Percentiles rank a stretch among this genome's conserved stretches.
Evolutionary conservation across 768 basidiomycete genomes (phyloP).

Genomic region (Grammothele lineata): DNA sequence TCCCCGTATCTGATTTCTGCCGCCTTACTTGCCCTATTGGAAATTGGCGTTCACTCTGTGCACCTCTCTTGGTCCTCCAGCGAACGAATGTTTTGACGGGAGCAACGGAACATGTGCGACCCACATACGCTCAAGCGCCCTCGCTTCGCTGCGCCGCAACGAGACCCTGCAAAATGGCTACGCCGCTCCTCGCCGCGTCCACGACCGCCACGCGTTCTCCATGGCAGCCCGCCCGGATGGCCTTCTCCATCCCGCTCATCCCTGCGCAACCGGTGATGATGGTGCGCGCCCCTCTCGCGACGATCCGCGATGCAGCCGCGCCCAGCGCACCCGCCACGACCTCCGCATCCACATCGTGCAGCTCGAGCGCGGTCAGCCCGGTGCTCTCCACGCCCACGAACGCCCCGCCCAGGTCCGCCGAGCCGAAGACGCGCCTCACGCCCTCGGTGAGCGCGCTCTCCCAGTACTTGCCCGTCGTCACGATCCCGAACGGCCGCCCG

Average conservation of each 20-base stretch:
- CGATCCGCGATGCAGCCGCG: conserved; percentile 22
- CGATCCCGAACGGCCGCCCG: conserved; percentile 29
- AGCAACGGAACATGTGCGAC: too few species aligned
- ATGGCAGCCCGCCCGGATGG: conserved; percentile 11
- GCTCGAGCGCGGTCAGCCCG: conserved; percentile 29
- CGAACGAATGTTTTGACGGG: too few species aligned
- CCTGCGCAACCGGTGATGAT: conserved; percentile 22
- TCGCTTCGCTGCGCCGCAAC: conserved; percentile 3
- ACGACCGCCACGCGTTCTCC: conserved; percentile 11
- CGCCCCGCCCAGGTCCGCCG: conserved; percentile 5
- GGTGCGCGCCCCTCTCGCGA: conserved; percentile 17
- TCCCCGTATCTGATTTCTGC: too few species aligned
- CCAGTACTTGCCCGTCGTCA: conserved; percentile 35
- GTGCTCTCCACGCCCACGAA: conserved; percentile 33
- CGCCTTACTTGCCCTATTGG: too few species aligned
- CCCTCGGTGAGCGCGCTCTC: conserved; percentile 25
- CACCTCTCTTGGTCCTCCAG: too few species aligned
- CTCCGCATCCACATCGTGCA: conserved; percentile 24
- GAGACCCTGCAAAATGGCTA: conserved; percentile 17
- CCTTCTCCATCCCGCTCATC: conserved; percentile 24
- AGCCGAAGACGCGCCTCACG: conserved; percentile 20
- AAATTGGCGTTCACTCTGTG: too few species aligned
- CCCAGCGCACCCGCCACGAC: conserved; percentile 24
- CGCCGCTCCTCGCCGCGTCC: conserved; percentile 19
- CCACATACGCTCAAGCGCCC: too few species aligned